These are phyloP conservation scores for Metarhizium robertsii DNA, from an alignment of 2,329 filamentous ascomycete genomes.

Conservation along the genomic window DNA sequence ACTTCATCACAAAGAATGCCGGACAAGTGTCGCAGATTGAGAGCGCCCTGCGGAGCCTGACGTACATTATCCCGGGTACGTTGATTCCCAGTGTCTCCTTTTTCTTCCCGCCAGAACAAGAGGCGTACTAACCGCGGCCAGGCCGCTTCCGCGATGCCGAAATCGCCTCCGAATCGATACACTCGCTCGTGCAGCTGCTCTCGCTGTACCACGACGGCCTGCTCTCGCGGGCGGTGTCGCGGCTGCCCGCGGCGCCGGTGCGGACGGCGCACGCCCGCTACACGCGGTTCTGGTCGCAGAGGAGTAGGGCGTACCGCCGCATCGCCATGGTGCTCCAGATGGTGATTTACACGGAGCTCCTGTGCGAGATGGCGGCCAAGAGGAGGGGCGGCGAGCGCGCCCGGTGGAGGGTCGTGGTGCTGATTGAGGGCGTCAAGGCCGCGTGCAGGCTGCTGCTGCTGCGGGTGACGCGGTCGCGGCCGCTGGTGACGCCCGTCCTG, in stretches of 20 bases:
- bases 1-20: slow-evolving; percentile 92
- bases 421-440: slow-evolving; percentile 81
- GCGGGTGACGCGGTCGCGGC: slow-evolving; percentile 72
- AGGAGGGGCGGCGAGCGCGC: slow-evolving; percentile 68
- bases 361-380: slow-evolving; percentile 97
- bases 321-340: slow-evolving; percentile 78
- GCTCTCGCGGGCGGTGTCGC: slow-evolving; percentile 56
- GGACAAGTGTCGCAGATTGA: slow-evolving; percentile 93
- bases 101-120: no score
- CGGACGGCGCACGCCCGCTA: slow-evolving; percentile 54
- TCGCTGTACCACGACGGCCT: slow-evolving; percentile 89
- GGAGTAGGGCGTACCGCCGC: slow-evolving; percentile 63
- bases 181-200: slow-evolving; percentile 81
- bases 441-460: slow-evolving; percentile 72
- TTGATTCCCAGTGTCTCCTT: no score
- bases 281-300: slow-evolving; percentile 56
- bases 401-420: slow-evolving; percentile 78
- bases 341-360: slow-evolving; percentile 85
- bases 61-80: slow-evolving; percentile 84
- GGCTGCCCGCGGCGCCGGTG: slow-evolving; percentile 43
- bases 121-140: slow-evolving; percentile 16
- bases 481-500: slow-evolving; percentile 72
- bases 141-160: slow-evolving; percentile 86
- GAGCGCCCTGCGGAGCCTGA: slow-evolving; percentile 81
- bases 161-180: slow-evolving; percentile 84